Evolutionary conservation across 495 filamentous ascomycete species (phyloP).

Genomic region (Lasiosphaeria hispida): DNA sequence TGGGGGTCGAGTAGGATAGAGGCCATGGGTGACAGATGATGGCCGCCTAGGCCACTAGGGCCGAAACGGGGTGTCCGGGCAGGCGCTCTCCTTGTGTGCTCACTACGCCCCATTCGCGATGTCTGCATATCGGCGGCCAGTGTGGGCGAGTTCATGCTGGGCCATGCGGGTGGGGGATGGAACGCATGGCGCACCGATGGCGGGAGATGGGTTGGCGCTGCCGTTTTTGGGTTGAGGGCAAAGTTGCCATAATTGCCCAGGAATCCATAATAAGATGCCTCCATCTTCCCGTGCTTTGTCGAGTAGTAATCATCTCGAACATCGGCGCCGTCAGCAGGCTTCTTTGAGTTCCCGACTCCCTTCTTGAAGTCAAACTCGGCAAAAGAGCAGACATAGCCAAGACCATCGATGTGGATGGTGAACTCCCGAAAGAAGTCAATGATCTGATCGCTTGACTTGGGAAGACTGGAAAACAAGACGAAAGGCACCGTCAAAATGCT

Average conservation of each 20-base stretch:
- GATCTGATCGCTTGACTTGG: conserved; percentile 85
- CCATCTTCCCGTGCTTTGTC: conserved; percentile 95
- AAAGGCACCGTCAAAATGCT: conserved; percentile 91
- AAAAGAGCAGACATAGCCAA: conserved; percentile 94
- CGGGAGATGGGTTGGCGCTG: conserved; percentile 46
- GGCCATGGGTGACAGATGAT: conserved; percentile 56
- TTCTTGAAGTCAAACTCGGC: conserved; percentile 98
- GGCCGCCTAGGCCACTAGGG: conserved; percentile 25
- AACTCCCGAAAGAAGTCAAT: conserved; percentile 98
- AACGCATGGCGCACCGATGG: conserved; percentile 58
- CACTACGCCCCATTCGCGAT: conserved; percentile 48
- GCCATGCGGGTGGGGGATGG: conserved; percentile 76
- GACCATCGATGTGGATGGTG: conserved; percentile 91
- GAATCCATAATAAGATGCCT: conserved; percentile 90
- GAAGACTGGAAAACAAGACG: conserved; percentile 81
- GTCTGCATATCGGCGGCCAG: conserved; percentile 54
- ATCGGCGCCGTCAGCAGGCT: conserved; percentile 44
- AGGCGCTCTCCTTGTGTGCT: conserved; percentile 33
- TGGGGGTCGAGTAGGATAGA: conserved; percentile 83
- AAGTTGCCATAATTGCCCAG: conserved; percentile 88
- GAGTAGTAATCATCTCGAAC: conserved; percentile 89
- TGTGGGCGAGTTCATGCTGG: conserved; percentile 64
- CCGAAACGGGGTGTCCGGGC: conserved; percentile 29
- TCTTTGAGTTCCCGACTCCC: conserved; percentile 55
- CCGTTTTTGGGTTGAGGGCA: conserved; percentile 59